Conservation (phyloP, 371 early-diverging fungal species). For the Cladochytrium tenue region DNA sequence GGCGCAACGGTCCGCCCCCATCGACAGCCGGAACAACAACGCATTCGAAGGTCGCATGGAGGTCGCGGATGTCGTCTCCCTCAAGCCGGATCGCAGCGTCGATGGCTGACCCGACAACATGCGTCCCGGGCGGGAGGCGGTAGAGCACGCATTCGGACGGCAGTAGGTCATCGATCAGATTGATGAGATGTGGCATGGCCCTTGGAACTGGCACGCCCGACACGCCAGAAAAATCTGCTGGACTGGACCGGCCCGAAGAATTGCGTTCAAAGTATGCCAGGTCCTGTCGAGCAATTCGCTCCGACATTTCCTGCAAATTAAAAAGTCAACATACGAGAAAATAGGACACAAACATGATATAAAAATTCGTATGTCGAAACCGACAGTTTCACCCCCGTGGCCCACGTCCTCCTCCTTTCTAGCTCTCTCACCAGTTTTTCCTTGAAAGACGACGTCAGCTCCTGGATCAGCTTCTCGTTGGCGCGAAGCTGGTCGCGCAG, state of each 20-base stretch:
- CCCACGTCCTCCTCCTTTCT: too few species aligned
- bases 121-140: constrained; percentile 76
- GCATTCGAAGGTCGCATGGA: constrained; percentile 72
- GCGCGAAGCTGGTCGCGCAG: constrained; percentile 43
- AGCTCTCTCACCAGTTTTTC: too few species aligned
- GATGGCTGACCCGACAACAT: constrained; percentile 63
- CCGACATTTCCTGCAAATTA: constrained; percentile 57
- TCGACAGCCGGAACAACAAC: too few species aligned
- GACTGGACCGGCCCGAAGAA: constrained; percentile 73
- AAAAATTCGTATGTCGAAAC: too few species aligned
- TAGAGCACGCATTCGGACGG: constrained; percentile 88
- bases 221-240: constrained; percentile 78
- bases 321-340: too few species aligned
- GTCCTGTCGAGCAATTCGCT: background rate
- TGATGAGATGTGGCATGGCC: constrained; percentile 83
- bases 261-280: constrained; percentile 26
- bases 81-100: constrained; percentile 63
- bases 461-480: constrained; percentile 36
- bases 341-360: too few species aligned
- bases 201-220: constrained; percentile 80
- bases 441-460: too few species aligned
- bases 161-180: constrained; percentile 88
- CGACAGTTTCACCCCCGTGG: too few species aligned
- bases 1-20: too few species aligned
- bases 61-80: constrained; percentile 67